phyloP scores from a whole-genome alignment of 148 eudicot genomes.

The Beta vulgaris region DNA sequence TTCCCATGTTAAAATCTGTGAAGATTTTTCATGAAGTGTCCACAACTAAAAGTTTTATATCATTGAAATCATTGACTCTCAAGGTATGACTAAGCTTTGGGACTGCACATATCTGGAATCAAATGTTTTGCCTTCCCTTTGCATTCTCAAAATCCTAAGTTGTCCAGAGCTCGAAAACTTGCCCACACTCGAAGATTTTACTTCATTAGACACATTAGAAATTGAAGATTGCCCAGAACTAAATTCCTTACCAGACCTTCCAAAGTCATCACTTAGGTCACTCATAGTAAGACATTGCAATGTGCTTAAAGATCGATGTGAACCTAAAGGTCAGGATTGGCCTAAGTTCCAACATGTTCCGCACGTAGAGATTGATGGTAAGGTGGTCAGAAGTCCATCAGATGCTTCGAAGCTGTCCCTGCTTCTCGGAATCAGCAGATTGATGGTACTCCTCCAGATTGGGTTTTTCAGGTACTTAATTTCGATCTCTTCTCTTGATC shows the following conservation, averaged over 20 bases:
- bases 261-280: no score
- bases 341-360: neutral
- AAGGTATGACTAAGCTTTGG: neutral
- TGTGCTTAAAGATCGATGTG: neutral
- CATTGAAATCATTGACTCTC: slow-evolving; percentile 6
- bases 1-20: no score
- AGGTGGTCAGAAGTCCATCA: no score
- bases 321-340: neutral
- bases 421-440: no score
- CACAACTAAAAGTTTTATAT: neutral
- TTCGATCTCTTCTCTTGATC: no score
- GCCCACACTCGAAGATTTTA: neutral
- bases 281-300: neutral
- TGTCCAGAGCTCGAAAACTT: neutral
- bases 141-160: neutral
- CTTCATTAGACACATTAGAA: neutral
- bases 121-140: slow-evolving; percentile 7
- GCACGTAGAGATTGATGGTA: neutral
- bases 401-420: no score
- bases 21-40: neutral
- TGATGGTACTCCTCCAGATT: no score
- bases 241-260: neutral
- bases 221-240: slow-evolving; percentile 3
- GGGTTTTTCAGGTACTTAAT: no score
- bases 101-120: neutral